phyloP scores from a whole-genome alignment of 83 land plant genomes.

The Thuja plicata region DNA sequence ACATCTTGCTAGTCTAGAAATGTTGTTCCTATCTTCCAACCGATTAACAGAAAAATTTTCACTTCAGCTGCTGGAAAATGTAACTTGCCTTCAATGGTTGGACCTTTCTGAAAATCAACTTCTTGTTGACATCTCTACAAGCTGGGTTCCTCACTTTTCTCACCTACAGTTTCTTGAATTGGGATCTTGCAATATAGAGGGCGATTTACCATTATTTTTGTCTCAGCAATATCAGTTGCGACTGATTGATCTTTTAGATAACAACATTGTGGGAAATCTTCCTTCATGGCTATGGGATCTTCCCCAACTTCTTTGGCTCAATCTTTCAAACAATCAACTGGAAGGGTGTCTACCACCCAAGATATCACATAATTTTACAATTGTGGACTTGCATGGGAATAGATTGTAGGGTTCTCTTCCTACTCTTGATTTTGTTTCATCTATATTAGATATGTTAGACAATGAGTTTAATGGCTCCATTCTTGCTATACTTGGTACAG shows the following conservation, averaged over 20 bases:
- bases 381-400: conserved; percentile 28
- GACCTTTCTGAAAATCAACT: not conserved
- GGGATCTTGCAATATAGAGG: not conserved
- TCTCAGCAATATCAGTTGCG: not conserved
- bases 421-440: conserved; percentile 8
- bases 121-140: not conserved
- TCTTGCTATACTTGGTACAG: conserved; percentile 21
- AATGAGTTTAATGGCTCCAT: no score
- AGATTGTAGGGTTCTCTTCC: conserved; percentile 42
- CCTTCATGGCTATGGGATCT: conserved; percentile 43
- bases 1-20: not conserved
- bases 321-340: conserved; percentile 26
- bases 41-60: not conserved
- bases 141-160: not conserved
- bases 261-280: conserved; percentile 44
- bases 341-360: conserved; percentile 49
- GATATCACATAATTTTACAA: conserved; percentile 23
- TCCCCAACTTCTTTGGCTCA: conserved; percentile 25
- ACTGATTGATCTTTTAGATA: conserved; percentile 40
- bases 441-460: conserved; percentile 20
- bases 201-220: not conserved
- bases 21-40: not conserved
- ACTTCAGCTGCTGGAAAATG: not conserved
- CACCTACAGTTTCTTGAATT: not conserved
- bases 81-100: not conserved